Conservation (phyloP, 305 asterid genomes). For the Fraxinus platypoda region DNA sequence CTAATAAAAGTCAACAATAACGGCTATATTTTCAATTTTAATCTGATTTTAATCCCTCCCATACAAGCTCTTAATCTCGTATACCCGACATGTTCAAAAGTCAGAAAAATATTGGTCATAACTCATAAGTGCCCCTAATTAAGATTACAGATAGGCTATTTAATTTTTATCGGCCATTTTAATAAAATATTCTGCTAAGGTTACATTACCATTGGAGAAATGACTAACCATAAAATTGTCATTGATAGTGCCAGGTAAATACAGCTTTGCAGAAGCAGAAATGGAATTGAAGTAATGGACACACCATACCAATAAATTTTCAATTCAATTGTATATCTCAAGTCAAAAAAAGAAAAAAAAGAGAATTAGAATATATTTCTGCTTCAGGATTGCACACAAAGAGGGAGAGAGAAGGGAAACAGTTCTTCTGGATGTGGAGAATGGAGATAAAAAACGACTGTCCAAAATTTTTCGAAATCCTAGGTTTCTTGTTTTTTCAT, state of each 20-base stretch:
- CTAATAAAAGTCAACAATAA: too few relatives aligned
- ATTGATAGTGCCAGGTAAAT: not conserved
- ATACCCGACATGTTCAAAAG: not conserved
- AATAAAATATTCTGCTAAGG: not conserved
- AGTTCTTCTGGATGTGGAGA: not conserved
- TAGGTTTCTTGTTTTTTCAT: conserved; percentile 19
- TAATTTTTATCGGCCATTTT: not conserved
- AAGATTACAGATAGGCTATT: not conserved
- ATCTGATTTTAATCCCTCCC: too few relatives aligned
- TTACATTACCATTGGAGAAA: not conserved
- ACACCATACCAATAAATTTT: not conserved
- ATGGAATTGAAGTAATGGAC: not conserved
- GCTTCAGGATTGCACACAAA: not conserved
- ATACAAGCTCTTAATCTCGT: not conserved
- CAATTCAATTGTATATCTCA: not conserved
- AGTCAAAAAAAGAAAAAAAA: not conserved
- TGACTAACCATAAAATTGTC: not conserved
- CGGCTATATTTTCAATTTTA: too few relatives aligned
- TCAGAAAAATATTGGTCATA: not conserved
- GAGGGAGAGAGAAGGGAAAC: not conserved
- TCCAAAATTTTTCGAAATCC: not conserved
- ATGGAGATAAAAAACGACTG: conserved; percentile 8
- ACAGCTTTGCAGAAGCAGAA: not conserved
- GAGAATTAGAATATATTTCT: not conserved
- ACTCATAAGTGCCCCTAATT: not conserved